Conservation (phyloP, 495 filamentous ascomycete genomes). For the Viridothelium virens region DNA sequence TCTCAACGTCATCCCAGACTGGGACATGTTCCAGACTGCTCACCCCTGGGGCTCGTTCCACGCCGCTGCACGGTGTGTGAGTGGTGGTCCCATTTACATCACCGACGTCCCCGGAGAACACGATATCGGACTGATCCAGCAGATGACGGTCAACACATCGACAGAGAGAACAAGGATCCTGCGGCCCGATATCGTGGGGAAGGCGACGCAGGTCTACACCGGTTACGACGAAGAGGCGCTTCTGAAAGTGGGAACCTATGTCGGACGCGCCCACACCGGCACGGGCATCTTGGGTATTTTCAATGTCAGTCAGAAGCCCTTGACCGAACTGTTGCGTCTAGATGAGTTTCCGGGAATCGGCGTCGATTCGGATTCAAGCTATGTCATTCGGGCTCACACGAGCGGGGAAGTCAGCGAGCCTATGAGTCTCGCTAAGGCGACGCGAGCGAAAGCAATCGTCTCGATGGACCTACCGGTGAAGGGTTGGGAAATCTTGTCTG, state of each 20-base stretch:
- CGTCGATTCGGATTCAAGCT: conserved; percentile 37
- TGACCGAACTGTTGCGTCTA: conserved; percentile 61
- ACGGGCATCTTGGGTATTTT: conserved; percentile 77
- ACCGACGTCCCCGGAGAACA: conserved; percentile 83
- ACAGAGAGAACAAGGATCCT: conserved; percentile 67
- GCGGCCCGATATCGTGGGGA: conserved; percentile 62
- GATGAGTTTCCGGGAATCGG: conserved; percentile 64
- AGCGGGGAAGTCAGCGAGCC: conserved; percentile 56
- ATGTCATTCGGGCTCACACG: conserved; percentile 63
- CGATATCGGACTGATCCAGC: conserved; percentile 59
- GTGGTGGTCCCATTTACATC: conserved; percentile 86
- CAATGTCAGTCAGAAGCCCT: conserved; percentile 53
- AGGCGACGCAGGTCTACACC: conserved; percentile 62
- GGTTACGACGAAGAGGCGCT: conserved; percentile 63
- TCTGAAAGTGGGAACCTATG: conserved; percentile 71
- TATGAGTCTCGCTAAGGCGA: conserved; percentile 26
- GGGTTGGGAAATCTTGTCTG: conserved; percentile 77
- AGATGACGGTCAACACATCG: conserved; percentile 66
- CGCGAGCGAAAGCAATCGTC: conserved; percentile 34
- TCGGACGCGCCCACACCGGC: conserved; percentile 54
- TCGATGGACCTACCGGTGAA: conserved; percentile 51
- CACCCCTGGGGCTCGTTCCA: conserved; percentile 75
- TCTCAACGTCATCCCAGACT: conserved; percentile 74
- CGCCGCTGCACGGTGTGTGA: conserved; percentile 80
- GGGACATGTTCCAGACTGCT: conserved; percentile 97